Conservation (phyloP, 805 yeast species). For the Ogataea wickerhamii region DNA sequence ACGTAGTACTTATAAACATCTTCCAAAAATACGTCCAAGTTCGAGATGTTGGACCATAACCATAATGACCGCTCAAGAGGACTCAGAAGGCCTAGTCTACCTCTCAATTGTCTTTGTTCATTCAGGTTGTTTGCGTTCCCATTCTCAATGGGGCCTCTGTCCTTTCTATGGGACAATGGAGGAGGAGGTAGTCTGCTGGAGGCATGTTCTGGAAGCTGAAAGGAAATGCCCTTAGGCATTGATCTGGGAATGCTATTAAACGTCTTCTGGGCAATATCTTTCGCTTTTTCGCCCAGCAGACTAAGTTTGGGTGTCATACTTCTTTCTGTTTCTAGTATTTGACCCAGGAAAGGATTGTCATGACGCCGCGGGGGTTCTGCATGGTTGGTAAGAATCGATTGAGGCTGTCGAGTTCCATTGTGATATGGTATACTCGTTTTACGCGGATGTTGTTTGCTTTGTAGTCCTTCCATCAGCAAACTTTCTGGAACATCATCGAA, state of each 20-base stretch:
- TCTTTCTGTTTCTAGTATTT: slow-evolving; percentile 18
- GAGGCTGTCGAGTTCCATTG: slow-evolving; percentile 6
- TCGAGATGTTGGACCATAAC: slow-evolving; percentile 95
- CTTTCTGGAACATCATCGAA: slow-evolving; percentile 29
- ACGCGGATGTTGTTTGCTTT: neutral
- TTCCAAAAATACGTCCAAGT: slow-evolving; percentile 79
- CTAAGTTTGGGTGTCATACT: slow-evolving; percentile 19
- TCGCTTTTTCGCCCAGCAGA: slow-evolving; percentile 27
- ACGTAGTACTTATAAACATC: slow-evolving; percentile 82
- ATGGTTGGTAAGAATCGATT: slow-evolving; percentile 5
- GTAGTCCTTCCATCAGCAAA: slow-evolving; percentile 20
- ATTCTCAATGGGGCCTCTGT: slow-evolving; percentile 8
- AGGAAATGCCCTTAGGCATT: slow-evolving; percentile 21
- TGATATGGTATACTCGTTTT: neutral
- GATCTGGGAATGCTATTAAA: slow-evolving; percentile 22
- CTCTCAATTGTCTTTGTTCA: slow-evolving; percentile 26
- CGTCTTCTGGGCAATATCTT: slow-evolving; percentile 26
- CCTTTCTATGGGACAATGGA: slow-evolving; percentile 13
- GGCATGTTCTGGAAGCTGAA: slow-evolving; percentile 19
- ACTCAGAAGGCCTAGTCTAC: slow-evolving; percentile 42
- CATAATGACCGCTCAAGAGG: slow-evolving; percentile 80
- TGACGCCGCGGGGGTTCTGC: neutral
- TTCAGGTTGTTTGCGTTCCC: slow-evolving; percentile 5
- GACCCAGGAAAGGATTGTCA: slow-evolving; percentile 15
- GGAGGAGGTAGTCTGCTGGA: slow-evolving; percentile 19